Base-by-base conservation (phyloP, 306 rosid species). In the Prinsepia uniflora region DNA sequence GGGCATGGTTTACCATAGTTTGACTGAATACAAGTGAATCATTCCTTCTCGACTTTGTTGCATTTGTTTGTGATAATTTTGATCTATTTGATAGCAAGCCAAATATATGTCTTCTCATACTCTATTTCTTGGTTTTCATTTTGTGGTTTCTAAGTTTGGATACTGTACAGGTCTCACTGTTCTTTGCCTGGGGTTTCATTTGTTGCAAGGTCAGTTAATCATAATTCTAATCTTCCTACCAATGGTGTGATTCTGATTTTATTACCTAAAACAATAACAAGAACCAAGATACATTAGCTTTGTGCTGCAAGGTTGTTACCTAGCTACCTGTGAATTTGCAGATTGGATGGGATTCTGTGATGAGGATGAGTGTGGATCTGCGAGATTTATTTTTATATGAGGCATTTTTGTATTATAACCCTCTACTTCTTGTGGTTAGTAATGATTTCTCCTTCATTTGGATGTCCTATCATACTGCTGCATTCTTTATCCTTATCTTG, bases 311-410 rank as follows among this genome's bases (percentile, higher is more conserved):
- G 71, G 73, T 73, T 76, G 3, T 78, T 64, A 78, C 46, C 63
- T 49, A 57, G 3, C 47, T 56, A 24, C 53, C 62, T 67, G 50
- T 75, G 71, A 78, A 66, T 64, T 60, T 86, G 82, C 85, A 95
- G 99, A 67, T 91, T 74, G 96, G 97, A 81, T 95, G 99, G 97
- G 91, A 87, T 80, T 91, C 99, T 67, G 99, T 95, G 45, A 95
- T 95, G 99, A 85, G 96, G 83, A 95, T 95, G 99, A 91, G 99
- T 75, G 96, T 72, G 48, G 96, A 95, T 86, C 78, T 89, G 80
- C 88, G 91, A 72, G 96, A 87, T 77, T 82, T 95, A 65, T 95
- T 95, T 84, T 80, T 95, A 52, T 95, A 95, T 0, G 99, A 95
- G 79, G 97, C 99, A 71, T 95, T 95, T 91, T 87, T 95, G 84